Evolutionary conservation across 2,329 filamentous ascomycete species (phyloP), one percentile per base, ranked within the genome.

Genomic region (Mycogone perniciosa): DNA sequence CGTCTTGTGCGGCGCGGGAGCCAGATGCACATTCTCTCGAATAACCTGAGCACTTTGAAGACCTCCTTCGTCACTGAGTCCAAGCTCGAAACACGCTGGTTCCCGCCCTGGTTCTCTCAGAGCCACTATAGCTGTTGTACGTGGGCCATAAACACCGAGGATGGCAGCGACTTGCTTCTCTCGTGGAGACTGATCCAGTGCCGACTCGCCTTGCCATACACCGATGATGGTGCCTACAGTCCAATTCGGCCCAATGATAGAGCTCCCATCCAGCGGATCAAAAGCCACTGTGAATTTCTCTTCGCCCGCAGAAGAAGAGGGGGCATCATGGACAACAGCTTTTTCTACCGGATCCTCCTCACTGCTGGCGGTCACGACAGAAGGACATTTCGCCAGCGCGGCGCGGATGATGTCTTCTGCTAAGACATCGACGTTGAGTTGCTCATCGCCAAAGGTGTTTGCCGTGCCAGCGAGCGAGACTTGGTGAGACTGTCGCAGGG

Each of bases 201-300:
- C 74, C 0, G 73, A 70, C 0, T 56, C 35, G 2, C 76, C 76
- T 31, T 75, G 71, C 78, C 81, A 85, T 37, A 85, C 64, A 6
- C 81, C 80, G 11, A 82, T 65, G 53, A 85, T 84, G 43, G 79
- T 75, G 26, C 78, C 78, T 7, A 81, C 78, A 1, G 75, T 71
- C 77, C 77, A 81, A 59, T 81, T 81, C 1, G 78, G 71, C 0
- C 70, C 75, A 40, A 81, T 79, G 58, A 81, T 81, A 54, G 77
- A 83, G 62, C 76, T 81, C 8, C 81, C 81, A 56, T 85, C 81
- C 0, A 85, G 72, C 0, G 81, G 81, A 57, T 85, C 81, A 57
- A 84, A 85, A 0, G 79, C 80, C 7, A 83, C 64, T 0, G 80
- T 76, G 64, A 84, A 84, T 30, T 66, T 60, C 57, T 81, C 76